A percentile compares a stretch with the other conserved stretches of the same genome.
phyloP scores from a whole-genome alignment of 768 basidiomycete species.

The Xerocomus spinulosus region DNA sequence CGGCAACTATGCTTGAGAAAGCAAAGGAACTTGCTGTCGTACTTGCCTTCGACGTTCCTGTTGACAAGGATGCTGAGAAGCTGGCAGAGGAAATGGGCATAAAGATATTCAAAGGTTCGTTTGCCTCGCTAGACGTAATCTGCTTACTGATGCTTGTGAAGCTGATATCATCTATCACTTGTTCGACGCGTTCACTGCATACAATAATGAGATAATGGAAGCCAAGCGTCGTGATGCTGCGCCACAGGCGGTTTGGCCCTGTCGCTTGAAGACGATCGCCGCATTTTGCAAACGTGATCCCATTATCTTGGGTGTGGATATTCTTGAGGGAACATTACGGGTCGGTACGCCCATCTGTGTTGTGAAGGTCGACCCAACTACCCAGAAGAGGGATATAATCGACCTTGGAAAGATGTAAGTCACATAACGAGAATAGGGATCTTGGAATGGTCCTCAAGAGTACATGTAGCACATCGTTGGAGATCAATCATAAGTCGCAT shows the following conservation, averaged over 20 bases:
- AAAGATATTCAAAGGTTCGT: slow-evolving; percentile 83
- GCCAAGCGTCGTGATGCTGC: slow-evolving; percentile 91
- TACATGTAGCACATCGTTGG: slow-evolving; percentile 74
- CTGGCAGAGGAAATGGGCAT: slow-evolving; percentile 94
- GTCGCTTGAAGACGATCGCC: slow-evolving; percentile 87
- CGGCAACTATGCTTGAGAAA: slow-evolving; percentile 91
- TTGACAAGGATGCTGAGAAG: slow-evolving; percentile 91
- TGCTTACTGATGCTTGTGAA: slow-evolving; percentile 29
- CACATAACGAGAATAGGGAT: not conserved
- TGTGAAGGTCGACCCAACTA: slow-evolving; percentile 83
- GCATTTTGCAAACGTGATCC: slow-evolving; percentile 96
- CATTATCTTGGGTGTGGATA: slow-evolving; percentile 95
- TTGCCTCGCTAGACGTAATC: not conserved
- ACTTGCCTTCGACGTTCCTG: slow-evolving; percentile 91
- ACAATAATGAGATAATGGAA: slow-evolving; percentile 87
- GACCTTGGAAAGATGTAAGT: slow-evolving; percentile 91
- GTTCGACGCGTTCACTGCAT: slow-evolving; percentile 93
- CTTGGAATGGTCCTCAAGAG: slow-evolving; percentile 3
- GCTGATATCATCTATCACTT: slow-evolving; percentile 99
- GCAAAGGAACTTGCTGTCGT: slow-evolving; percentile 94
- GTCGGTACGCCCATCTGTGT: slow-evolving; percentile 95
- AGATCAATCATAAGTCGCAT: slow-evolving; percentile 90
- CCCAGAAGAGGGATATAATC: slow-evolving; percentile 87
- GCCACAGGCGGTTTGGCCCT: slow-evolving; percentile 95
- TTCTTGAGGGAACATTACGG: slow-evolving; percentile 86